Evolutionary conservation across 441 rosid species (phyloP), one percentile per base, ranked within the genome.

Genomic region (Rhodomyrtus psidioides): DNA sequence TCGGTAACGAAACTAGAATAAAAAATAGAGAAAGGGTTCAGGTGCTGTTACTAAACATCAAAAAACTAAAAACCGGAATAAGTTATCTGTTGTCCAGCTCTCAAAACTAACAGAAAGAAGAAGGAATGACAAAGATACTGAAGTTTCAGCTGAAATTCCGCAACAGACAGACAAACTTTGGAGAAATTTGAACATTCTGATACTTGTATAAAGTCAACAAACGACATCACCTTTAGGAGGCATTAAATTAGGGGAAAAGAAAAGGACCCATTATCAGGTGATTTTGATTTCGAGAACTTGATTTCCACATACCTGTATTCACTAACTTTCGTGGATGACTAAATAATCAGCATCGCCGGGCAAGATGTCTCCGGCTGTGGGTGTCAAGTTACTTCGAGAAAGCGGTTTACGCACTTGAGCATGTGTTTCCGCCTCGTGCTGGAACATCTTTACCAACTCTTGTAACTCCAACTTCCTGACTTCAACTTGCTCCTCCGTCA

Each of bases 341-440:
- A 97, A 83, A 84, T 94, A 97, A 55, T 93, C 91, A 34, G 91
- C 91, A 84, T 92, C 94, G 44, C 13, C 84, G 2, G 86, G 58
- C 85, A 89, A 87, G n/a, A 82, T 62, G 85, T 95, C 99, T 86
- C 96, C 98, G 27, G 96, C 88, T 14, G 99, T 96, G n/a, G 99
- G 99, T 46, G 98, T 90, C 81, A 95, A 89, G 90, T 92, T 97
- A 82, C 81, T 92, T 65, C 98, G 87, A 30, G 86, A 82, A 49
- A 84, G 65, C 17, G 84, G 81, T 85, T 91, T 91, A 54, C 93
- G 89, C 86, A 97, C 93, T 85, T 96, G 99, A 34, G 96, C 99
- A 87, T 97, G 99, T 51, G 94, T 92, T 93, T 97, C 99, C 27
- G 99, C 99, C 87, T 97, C 99, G 34, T 94, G 98, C 91, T 97